These are phyloP conservation scores for Candida odintsovae DNA, from an alignment of 805 yeast genomes.

Conservation along the genomic window DNA sequence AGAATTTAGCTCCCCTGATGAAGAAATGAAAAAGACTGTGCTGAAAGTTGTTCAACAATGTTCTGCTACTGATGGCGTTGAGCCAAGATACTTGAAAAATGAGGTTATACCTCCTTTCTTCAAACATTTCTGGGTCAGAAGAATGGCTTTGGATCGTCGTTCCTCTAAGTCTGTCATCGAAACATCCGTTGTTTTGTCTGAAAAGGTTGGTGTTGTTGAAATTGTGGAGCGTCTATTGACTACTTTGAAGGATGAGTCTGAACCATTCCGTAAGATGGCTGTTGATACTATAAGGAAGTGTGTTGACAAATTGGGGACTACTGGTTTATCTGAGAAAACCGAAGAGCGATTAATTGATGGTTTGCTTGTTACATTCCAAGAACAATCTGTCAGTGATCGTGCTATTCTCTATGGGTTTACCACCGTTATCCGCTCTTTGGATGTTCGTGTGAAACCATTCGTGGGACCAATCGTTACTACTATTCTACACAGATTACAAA, in stretches of 20 bases:
- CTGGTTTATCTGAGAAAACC: constrained; percentile 53
- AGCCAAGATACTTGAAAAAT: constrained; percentile 40
- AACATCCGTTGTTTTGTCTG: constrained; percentile 63
- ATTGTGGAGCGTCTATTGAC: constrained; percentile 52
- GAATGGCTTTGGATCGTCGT: constrained; percentile 66
- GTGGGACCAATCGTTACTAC: constrained; percentile 67
- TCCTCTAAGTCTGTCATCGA: constrained; percentile 58
- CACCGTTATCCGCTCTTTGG: constrained; percentile 55
- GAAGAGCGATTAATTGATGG: constrained; percentile 77
- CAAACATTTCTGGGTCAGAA: constrained; percentile 72
- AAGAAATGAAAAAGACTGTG: constrained; percentile 76
- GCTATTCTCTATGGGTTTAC: constrained; percentile 60
- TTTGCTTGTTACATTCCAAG: constrained; percentile 71
- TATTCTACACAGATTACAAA: constrained; percentile 64
- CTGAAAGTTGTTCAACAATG: constrained; percentile 63
- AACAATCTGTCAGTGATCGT: constrained; percentile 55
- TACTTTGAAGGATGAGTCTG: constrained; percentile 76
- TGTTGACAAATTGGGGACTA: constrained; percentile 42
- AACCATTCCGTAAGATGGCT: constrained; percentile 72
- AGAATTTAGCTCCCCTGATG: constrained; percentile 79
- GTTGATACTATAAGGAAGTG: constrained; percentile 62
- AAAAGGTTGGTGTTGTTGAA: constrained; percentile 58
- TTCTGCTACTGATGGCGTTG: constrained; percentile 53
- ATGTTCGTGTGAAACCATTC: constrained; percentile 61
- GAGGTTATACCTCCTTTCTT: constrained; percentile 60